A percentile compares a stretch with the other conserved stretches of the same genome.
Conservation (phyloP, 1,284 basidiomycete species). For the Ceratobasidium papillatum region DNA sequence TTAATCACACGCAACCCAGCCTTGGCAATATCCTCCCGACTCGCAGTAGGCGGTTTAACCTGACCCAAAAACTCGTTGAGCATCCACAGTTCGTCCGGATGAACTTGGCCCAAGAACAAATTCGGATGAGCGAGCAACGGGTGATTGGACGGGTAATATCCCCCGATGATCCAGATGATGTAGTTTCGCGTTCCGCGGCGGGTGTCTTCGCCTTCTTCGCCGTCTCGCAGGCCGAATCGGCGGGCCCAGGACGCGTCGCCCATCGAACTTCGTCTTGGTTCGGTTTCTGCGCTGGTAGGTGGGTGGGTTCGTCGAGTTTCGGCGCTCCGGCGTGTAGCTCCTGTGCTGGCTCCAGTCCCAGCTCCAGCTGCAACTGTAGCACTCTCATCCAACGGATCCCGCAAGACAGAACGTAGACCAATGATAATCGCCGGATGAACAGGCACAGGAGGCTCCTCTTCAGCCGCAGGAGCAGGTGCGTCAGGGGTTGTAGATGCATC, state of each 20-base stretch:
- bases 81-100: constrained; percentile 75
- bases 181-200: constrained; percentile 43
- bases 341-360: neutral
- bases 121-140: constrained; percentile 81
- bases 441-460: constrained; percentile 1
- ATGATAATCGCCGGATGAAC: constrained; percentile 36
- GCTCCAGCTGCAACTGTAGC: neutral
- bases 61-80: constrained; percentile 80
- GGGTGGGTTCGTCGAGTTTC: neutral
- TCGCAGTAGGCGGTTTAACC: constrained; percentile 71
- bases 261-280: constrained; percentile 15
- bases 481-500: constrained; percentile 19
- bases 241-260: constrained; percentile 1
- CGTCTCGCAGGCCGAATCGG: constrained; percentile 5
- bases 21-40: constrained; percentile 81
- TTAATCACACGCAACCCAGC: constrained; percentile 69
- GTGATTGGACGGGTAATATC: constrained; percentile 86
- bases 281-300: neutral
- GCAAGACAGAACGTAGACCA: constrained; percentile 27
- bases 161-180: constrained; percentile 56
- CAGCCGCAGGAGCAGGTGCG: constrained; percentile 10
- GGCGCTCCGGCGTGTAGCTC: neutral
- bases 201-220: neutral
- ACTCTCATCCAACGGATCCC: constrained; percentile 15
- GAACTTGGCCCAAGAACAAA: constrained; percentile 67